These are phyloP conservation scores for Trichaptum fuscoviolaceum DNA, from an alignment of 768 basidiomycete species.

Conservation along the genomic window DNA sequence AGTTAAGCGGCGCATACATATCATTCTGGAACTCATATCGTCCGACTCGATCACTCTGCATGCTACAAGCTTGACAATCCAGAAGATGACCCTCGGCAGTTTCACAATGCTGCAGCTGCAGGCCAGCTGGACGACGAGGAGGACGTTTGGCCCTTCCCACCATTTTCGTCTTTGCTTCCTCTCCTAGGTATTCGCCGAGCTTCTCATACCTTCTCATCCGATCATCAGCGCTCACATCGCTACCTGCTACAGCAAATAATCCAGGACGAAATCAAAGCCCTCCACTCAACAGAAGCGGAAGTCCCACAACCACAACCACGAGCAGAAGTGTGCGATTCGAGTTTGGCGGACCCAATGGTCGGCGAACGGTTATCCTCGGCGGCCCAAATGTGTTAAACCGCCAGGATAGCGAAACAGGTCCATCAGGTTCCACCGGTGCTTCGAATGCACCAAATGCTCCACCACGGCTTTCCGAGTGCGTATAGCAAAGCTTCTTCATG, in stretches of 20 bases:
- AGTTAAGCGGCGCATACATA: conserved; percentile 9
- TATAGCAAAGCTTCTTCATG: neutral
- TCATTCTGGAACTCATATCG: neutral
- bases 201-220: neutral
- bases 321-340: conserved; percentile 8
- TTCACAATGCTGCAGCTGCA: conserved; percentile 33
- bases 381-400: conserved; percentile 4
- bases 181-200: neutral
- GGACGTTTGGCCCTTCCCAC: conserved; percentile 13
- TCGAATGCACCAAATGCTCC: neutral
- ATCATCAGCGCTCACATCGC: neutral
- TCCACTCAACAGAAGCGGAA: conserved; percentile 1
- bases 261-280: neutral
- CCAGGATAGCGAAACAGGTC: neutral
- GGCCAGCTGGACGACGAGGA: conserved; percentile 24
- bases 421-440: neutral
- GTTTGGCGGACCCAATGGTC: conserved; percentile 7
- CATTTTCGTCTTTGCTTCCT: conserved; percentile 3
- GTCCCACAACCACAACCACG: conserved; percentile 2
- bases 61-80: conserved; percentile 63
- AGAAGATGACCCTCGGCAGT: conserved; percentile 69
- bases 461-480: neutral
- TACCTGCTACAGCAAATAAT: conserved; percentile 1
- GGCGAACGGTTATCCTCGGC: conserved; percentile 9
- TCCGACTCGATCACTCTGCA: neutral